These are phyloP conservation scores for Litchi chinensis DNA, from an alignment of 345 rosid species.

Conservation along the genomic window DNA sequence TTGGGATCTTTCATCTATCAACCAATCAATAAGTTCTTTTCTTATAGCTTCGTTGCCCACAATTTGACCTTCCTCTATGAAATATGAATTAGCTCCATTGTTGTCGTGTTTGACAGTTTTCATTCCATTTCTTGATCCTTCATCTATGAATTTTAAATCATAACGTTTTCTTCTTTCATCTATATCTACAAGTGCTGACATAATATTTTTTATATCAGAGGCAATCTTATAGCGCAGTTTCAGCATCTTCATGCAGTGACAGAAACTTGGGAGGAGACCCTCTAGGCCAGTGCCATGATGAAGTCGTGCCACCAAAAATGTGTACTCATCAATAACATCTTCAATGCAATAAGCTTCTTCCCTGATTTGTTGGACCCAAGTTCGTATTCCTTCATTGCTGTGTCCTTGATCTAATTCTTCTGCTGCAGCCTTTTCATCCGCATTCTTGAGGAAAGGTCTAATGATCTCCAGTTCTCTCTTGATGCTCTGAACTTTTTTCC, in stretches of 20 bases:
- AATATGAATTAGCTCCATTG: slow-evolving; percentile 19
- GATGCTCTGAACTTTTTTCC: background rate
- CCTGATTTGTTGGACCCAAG: slow-evolving; percentile 23
- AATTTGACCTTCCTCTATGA: slow-evolving; percentile 16
- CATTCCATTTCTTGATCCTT: background rate
- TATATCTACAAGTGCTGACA: background rate
- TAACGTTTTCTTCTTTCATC: slow-evolving; percentile 19
- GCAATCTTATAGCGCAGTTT: slow-evolving; percentile 7
- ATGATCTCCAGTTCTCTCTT: background rate
- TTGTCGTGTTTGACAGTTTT: background rate
- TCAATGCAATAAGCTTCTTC: slow-evolving; percentile 24
- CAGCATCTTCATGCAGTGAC: background rate
- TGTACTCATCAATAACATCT: slow-evolving; percentile 27
- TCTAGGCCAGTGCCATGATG: background rate
- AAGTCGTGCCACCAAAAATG: background rate
- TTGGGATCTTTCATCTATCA: background rate
- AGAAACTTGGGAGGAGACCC: background rate
- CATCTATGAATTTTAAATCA: background rate
- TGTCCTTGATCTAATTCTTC: background rate
- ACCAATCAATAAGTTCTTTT: background rate
- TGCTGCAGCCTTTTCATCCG: background rate
- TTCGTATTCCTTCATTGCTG: background rate
- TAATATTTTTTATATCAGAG: slow-evolving; percentile 18
- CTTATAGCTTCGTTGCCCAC: slow-evolving; percentile 16
- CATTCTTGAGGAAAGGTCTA: background rate